These are phyloP conservation scores for Pseudogymnoascus sp. DNA, from an alignment of 2,329 filamentous ascomycete genomes.

Conservation along the genomic window DNA sequence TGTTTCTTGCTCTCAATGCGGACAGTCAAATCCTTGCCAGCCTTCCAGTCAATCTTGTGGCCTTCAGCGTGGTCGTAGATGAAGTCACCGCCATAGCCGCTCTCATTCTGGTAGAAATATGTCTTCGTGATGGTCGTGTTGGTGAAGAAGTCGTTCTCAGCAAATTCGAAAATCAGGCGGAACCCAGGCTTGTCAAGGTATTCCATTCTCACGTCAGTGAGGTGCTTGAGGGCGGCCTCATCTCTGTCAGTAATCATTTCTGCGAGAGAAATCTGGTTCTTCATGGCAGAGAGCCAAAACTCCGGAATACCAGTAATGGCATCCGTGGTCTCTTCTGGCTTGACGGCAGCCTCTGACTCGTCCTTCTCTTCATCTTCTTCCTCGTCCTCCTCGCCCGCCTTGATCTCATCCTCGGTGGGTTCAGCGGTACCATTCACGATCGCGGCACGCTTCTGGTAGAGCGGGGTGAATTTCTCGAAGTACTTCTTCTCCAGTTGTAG, in stretches of 20 bases:
- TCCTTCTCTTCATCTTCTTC: constrained; percentile 57
- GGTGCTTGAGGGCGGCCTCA: constrained; percentile 81
- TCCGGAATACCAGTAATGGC: constrained; percentile 79
- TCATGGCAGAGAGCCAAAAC: constrained; percentile 99
- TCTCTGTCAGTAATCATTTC: constrained; percentile 99
- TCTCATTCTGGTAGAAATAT: constrained; percentile 98
- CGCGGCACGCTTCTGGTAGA: constrained; percentile 88
- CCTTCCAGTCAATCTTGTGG: constrained; percentile 96
- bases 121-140: constrained; percentile 98
- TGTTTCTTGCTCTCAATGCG: constrained; percentile 99
- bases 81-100: constrained; percentile 95
- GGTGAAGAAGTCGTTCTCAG: constrained; percentile 90
- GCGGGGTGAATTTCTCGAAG: constrained; percentile 94
- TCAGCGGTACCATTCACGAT: constrained; percentile 85
- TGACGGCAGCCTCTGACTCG: constrained; percentile 42
- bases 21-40: constrained; percentile 85
- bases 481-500: constrained; percentile 99
- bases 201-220: constrained; percentile 95
- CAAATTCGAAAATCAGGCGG: constrained; percentile 95
- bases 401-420: constrained; percentile 79
- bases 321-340: constrained; percentile 39
- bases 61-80: constrained; percentile 99
- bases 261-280: constrained; percentile 93
- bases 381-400: constrained; percentile 73
- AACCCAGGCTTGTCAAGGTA: constrained; percentile 98